These are phyloP conservation scores for Eutypa lata DNA, from an alignment of 2,329 filamentous ascomycete genomes.

Conservation along the genomic window DNA sequence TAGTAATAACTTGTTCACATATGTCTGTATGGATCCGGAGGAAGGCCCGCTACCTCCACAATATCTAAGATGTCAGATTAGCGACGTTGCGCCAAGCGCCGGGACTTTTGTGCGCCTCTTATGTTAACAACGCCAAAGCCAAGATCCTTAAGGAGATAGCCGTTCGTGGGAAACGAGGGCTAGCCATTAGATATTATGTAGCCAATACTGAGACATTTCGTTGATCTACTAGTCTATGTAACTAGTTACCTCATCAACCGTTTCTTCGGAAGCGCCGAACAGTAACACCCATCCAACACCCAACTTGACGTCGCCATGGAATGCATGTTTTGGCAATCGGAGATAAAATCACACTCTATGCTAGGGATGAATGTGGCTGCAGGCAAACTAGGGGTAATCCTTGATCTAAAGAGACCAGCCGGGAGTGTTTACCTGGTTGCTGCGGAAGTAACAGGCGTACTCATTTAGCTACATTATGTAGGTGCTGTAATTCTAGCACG, in stretches of 20 bases:
- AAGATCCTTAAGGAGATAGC: background rate
- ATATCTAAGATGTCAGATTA: conserved; percentile 31
- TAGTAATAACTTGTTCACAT: too few relatives aligned
- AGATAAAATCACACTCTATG: background rate
- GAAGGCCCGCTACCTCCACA: conserved; percentile 1
- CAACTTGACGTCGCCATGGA: background rate
- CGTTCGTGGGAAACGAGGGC: background rate
- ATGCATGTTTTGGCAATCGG: too few relatives aligned
- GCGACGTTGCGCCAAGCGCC: conserved; percentile 30
- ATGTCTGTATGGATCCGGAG: too few relatives aligned
- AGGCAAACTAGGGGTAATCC: background rate
- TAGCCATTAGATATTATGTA: too few relatives aligned
- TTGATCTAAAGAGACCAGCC: background rate
- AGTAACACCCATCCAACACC: too few relatives aligned
- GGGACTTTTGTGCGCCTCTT: background rate
- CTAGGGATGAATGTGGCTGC: background rate
- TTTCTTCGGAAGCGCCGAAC: background rate
- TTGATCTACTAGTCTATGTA: too few relatives aligned
- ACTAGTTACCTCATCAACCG: background rate
- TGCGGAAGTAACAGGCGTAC: background rate
- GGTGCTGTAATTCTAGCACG: too few relatives aligned
- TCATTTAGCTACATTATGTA: too few relatives aligned
- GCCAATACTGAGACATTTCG: too few relatives aligned
- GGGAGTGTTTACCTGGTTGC: background rate
- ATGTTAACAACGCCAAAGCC: background rate